phyloP scores from a whole-genome alignment of 73 alveolate genomes.

The Tetrahymena thermophila region DNA sequence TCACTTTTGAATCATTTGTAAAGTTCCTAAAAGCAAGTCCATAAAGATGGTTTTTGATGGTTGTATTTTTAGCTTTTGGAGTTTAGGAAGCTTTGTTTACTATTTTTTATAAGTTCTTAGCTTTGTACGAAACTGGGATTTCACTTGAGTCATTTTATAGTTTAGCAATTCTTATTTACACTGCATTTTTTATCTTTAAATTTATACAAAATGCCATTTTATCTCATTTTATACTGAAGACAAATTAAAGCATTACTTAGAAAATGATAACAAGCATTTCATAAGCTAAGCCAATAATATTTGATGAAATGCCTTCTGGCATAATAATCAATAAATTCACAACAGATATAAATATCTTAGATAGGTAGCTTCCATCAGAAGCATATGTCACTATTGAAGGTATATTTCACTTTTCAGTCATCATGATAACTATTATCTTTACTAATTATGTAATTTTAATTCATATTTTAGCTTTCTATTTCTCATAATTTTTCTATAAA shows the following conservation, averaged over 20 bases:
- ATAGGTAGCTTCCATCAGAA: not conserved
- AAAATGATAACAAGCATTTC: constrained; percentile 11
- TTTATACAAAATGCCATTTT: not conserved
- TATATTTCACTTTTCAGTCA: not conserved
- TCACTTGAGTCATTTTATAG: not conserved
- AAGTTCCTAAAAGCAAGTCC: not conserved
- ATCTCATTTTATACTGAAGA: not conserved
- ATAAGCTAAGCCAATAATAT: constrained; percentile 23
- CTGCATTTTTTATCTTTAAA: not conserved
- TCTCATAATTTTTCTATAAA: not conserved
- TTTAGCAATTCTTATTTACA: not conserved
- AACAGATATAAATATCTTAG: constrained; percentile 13
- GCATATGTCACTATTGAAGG: not conserved
- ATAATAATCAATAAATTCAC: constrained; percentile 43
- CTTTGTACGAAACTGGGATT: not conserved
- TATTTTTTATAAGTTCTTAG: not conserved
- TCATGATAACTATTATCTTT: not conserved
- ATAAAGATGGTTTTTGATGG: not conserved
- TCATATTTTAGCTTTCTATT: too few relatives aligned
- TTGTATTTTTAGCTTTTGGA: not conserved
- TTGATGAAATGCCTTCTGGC: constrained; percentile 49
- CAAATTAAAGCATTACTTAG: not conserved
- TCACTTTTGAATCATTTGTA: not conserved
- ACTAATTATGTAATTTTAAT: not conserved
- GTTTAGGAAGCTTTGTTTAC: not conserved